Evolutionary conservation across 2,329 filamentous ascomycete genomes (phyloP).

Genomic region (Penicillium sp.): DNA sequence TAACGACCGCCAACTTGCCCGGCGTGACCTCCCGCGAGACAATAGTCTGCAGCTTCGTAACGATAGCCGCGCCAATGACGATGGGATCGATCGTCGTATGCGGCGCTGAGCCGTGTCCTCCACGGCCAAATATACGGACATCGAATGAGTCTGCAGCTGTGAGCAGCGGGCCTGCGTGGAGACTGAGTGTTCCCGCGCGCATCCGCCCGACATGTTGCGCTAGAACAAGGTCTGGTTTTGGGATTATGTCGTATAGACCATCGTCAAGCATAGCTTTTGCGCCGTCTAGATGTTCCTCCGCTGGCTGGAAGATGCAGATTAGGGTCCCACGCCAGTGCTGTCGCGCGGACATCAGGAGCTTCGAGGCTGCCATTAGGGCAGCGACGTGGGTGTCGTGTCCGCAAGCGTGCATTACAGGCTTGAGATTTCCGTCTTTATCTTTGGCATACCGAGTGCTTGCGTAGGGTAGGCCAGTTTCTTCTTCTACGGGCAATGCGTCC

Average conservation of each 20-base stretch:
- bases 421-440: conserved; percentile 47
- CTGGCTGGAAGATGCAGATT: conserved; percentile 60
- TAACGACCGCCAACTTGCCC: conserved; percentile 45
- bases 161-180: conserved; percentile 33
- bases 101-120: conserved; percentile 45
- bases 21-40: conserved; percentile 41
- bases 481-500: conserved; percentile 58
- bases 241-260: conserved; percentile 53
- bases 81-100: conserved; percentile 48
- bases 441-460: conserved; percentile 48
- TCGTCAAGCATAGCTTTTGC: conserved; percentile 58
- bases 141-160: conserved; percentile 39
- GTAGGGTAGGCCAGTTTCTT: conserved; percentile 55
- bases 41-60: conserved; percentile 42
- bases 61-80: conserved; percentile 43
- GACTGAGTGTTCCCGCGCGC: conserved; percentile 36
- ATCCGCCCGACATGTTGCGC: conserved; percentile 52
- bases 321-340: conserved; percentile 57
- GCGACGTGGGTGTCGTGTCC: conserved; percentile 66
- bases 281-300: conserved; percentile 58
- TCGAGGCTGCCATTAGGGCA: conserved; percentile 54
- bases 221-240: conserved; percentile 55
- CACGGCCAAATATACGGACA: conserved; percentile 41
- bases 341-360: conserved; percentile 45
- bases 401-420: conserved; percentile 65